Evolutionary conservation across 2,329 filamentous ascomycete genomes (phyloP).

Genomic region (Fusarium zealandicum): DNA sequence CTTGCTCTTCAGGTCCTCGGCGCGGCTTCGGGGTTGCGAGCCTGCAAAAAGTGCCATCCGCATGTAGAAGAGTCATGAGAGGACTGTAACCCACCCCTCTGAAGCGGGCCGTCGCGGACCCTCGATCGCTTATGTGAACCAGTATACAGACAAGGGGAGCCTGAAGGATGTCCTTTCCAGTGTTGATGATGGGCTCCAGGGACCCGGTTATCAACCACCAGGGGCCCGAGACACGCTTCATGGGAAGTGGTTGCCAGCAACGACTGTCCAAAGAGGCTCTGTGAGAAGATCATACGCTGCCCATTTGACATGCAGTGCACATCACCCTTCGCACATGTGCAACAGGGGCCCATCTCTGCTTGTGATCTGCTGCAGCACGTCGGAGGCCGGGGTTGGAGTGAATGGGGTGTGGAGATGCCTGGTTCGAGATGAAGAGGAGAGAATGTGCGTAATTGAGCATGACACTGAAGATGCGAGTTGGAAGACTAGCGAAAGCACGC

Average conservation of each 20-base stretch:
- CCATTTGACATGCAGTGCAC: constrained; percentile 28
- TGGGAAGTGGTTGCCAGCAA: constrained; percentile 19
- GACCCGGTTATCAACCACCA: neutral
- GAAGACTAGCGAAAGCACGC: constrained; percentile 1
- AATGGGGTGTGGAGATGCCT: constrained; percentile 23
- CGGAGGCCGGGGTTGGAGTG: constrained; percentile 5
- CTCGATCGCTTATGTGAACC: constrained; percentile 14
- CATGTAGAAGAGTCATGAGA: neutral
- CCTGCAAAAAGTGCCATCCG: neutral
- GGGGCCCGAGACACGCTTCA: neutral
- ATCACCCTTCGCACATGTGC: constrained; percentile 12
- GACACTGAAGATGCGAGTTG: constrained; percentile 28
- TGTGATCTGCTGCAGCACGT: constrained; percentile 30
- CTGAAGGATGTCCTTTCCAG: constrained; percentile 1
- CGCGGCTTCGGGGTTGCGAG: constrained; percentile 2
- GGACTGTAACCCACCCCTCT: constrained; percentile 1
- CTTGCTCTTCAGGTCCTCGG: constrained; percentile 5
- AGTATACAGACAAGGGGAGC: constrained; percentile 7
- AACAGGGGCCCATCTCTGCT: constrained; percentile 32
- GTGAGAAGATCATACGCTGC: constrained; percentile 13
- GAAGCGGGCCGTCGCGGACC: constrained; percentile 20
- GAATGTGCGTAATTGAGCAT: constrained; percentile 6
- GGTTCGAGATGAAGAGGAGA: constrained; percentile 4
- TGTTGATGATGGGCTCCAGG: neutral
- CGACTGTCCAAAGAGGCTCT: constrained; percentile 13